Evolutionary conservation across 345 rosid species (phyloP).

Genomic region (Citropsis articulata): DNA sequence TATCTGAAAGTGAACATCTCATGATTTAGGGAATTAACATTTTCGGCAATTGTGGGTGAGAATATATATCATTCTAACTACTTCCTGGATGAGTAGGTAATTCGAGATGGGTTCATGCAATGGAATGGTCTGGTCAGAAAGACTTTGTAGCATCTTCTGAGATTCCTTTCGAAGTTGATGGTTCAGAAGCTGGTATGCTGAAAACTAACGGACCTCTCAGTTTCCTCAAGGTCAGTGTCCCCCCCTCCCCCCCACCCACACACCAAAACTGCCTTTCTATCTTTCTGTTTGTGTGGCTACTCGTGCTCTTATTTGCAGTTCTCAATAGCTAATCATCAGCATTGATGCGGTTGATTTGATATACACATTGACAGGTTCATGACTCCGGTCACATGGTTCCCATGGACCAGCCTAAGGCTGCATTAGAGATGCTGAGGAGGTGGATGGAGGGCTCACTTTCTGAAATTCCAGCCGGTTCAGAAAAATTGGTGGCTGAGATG

Average conservation of each 20-base stretch:
- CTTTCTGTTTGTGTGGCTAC: background rate
- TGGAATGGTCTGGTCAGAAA: constrained; percentile 92
- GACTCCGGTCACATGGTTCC: constrained; percentile 99
- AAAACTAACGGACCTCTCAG: constrained; percentile 71
- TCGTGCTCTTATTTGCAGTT: background rate
- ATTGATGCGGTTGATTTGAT: constrained; percentile 16
- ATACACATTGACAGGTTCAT: constrained; percentile 49
- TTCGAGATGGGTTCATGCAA: constrained; percentile 98
- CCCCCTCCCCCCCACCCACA: too few relatives aligned
- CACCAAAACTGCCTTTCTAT: too few relatives aligned
- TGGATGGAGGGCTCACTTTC: constrained; percentile 66
- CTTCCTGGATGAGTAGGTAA: constrained; percentile 47
- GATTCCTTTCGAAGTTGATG: constrained; percentile 70
- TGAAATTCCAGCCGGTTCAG: constrained; percentile 18
- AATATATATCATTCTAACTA: background rate
- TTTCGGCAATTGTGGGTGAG: background rate
- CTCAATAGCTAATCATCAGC: background rate
- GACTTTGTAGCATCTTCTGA: constrained; percentile 59
- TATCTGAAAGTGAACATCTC: background rate
- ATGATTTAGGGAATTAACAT: background rate
- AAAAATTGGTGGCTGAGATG: constrained; percentile 60
- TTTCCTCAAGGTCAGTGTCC: constrained; percentile 73
- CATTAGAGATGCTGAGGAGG: constrained; percentile 80
- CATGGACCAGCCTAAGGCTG: constrained; percentile 93
- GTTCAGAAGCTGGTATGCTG: constrained; percentile 71